phyloP scores from a whole-genome alignment of 2,329 filamentous ascomycete species.

The Xylaria sp. region DNA sequence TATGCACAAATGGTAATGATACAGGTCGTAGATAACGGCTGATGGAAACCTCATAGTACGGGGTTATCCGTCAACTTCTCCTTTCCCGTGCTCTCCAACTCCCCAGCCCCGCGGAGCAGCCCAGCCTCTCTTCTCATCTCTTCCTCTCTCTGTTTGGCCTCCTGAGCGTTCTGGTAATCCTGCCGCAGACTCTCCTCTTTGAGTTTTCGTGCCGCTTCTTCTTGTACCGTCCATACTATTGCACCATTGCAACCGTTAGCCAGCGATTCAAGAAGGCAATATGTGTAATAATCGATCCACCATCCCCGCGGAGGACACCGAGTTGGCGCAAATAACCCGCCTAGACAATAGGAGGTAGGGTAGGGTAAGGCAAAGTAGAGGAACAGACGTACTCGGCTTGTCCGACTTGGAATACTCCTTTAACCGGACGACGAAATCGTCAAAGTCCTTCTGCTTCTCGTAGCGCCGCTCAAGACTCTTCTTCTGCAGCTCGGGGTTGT shows the following conservation, averaged over 20 bases:
- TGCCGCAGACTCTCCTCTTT: constrained; percentile 44
- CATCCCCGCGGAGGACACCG: background rate
- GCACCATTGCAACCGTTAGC: constrained; percentile 19
- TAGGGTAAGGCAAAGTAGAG: background rate
- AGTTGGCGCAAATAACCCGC: background rate
- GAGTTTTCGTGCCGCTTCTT: constrained; percentile 45
- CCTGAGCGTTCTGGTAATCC: constrained; percentile 44
- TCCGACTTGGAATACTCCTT: constrained; percentile 91
- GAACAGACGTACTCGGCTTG: constrained; percentile 76
- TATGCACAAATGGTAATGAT: background rate
- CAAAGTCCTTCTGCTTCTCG: constrained; percentile 82
- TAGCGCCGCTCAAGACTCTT: constrained; percentile 80
- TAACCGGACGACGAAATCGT: constrained; percentile 81
- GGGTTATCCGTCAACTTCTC: constrained; percentile 16
- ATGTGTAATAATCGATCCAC: background rate
- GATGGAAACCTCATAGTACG: background rate
- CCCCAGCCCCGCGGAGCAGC: constrained; percentile 22
- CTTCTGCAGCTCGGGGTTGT: constrained; percentile 94
- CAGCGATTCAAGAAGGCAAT: background rate
- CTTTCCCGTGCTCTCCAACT: constrained; percentile 17
- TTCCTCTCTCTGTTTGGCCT: constrained; percentile 48
- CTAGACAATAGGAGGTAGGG: background rate
- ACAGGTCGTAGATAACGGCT: background rate
- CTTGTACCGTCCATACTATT: constrained; percentile 53
- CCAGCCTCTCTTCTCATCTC: constrained; percentile 48